Evolutionary conservation across 495 filamentous ascomycete species (phyloP), one percentile per base, ranked within the genome.

Genomic region (Tirmania nivea): DNA sequence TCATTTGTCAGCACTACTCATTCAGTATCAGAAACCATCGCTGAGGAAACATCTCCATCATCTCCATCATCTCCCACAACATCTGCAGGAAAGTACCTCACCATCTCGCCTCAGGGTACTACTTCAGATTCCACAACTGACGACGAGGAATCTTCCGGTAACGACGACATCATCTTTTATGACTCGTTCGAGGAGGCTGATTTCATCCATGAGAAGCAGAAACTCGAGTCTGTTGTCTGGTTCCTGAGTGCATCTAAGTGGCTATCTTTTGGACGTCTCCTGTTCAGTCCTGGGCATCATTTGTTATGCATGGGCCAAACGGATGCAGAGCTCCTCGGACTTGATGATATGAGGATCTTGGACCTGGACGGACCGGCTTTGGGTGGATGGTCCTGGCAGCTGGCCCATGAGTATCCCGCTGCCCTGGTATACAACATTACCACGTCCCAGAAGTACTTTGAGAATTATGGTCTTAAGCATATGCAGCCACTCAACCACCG

Each of bases 271-370:
- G 62, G 62, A 11, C 58, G 62, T 16, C 55, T 65, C 14, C 49
- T 65, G 34, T 65, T 65, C 39, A 62, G 57, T 9, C 62, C 62
- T 10, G 62, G 62, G 2, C 62, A 65, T 49, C 59, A 65, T 50
- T 49, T 65, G 47, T 56, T 65, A 39, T 47, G 50, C 7, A 17
- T 65, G 16, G 55, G 50, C 16, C 14, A 39, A 3, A 37, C 50
- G 5, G 51, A 47, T 35, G 51, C 34, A 7, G 17, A 52, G 21
- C 34, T 1, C 45, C 39, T 4, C 54, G 48, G 1, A 42, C 52
- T n/a, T 19, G 39, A 56, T 35, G 55, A 54, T 37, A 42, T 57
- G 25, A 16, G 42, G 5, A 39, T 65, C 10, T 42, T 65, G 4
- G 62, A 65, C 31, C 39, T 65, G 3, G 62, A 65, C 49, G 62